A percentile compares a stretch with the other conserved stretches of the same genome.
These are phyloP conservation scores for Metschnikowia kunwiensis DNA, from an alignment of 805 yeast genomes.

Conservation along the genomic window DNA sequence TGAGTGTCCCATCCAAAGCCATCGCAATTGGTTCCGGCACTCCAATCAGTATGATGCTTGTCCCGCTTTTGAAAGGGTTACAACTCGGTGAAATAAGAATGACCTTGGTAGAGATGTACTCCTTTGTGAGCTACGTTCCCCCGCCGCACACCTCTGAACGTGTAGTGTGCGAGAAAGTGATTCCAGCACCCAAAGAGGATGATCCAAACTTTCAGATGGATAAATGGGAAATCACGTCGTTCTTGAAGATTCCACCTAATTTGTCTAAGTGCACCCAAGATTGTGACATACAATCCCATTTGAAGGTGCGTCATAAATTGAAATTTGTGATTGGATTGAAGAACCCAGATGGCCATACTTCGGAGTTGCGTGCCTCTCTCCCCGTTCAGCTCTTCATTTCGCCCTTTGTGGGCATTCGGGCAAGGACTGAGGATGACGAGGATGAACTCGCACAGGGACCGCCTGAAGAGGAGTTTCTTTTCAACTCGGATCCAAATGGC, in stretches of 20 bases:
- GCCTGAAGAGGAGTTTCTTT: conserved; percentile 31
- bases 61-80: conserved; percentile 80
- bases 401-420: conserved; percentile 76
- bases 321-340: conserved; percentile 74
- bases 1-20: conserved; percentile 84
- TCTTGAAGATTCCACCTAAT: conserved; percentile 65
- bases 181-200: conserved; percentile 39
- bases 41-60: conserved; percentile 65
- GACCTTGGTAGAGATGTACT: conserved; percentile 63
- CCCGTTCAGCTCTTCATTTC: conserved; percentile 74
- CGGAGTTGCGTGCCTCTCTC: conserved; percentile 86
- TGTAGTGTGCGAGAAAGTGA: conserved; percentile 46
- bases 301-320: conserved; percentile 85
- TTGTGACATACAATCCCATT: conserved; percentile 62
- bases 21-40: conserved; percentile 82
- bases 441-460: conserved; percentile 15
- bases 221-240: conserved; percentile 69
- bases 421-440: conserved; percentile 32
- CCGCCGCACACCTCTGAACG: conserved; percentile 63
- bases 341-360: conserved; percentile 89
- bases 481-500: conserved; percentile 14
- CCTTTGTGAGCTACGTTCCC: conserved; percentile 55
- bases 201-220: conserved; percentile 47
- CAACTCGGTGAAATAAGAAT: conserved; percentile 71
- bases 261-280: conserved; percentile 82